A percentile compares a stretch with the other conserved stretches of the same genome.
These are phyloP conservation scores for Botrytis porri DNA, from an alignment of 2,329 filamentous ascomycete genomes.

Conservation along the genomic window DNA sequence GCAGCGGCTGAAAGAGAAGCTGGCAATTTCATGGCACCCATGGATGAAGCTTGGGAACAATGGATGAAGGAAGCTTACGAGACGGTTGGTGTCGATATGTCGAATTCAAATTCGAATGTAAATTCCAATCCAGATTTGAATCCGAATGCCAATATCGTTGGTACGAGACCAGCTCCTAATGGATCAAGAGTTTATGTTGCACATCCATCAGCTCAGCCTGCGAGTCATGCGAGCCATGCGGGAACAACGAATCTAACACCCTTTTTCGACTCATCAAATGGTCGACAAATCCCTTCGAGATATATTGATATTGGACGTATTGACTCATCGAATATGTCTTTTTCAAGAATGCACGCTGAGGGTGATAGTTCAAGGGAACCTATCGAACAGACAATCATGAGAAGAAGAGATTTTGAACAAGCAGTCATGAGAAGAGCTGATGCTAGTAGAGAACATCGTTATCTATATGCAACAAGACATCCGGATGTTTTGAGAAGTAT, in stretches of 20 bases:
- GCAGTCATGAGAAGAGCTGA: neutral
- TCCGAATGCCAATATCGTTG: conserved; percentile 36
- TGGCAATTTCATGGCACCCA: conserved; percentile 54
- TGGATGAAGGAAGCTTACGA: conserved; percentile 71
- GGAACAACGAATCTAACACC: neutral
- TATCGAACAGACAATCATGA: neutral
- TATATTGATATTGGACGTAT: neutral
- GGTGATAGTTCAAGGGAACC: neutral
- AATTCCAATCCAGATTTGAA: conserved; percentile 35
- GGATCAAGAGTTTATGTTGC: neutral
- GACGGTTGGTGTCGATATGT: conserved; percentile 52
- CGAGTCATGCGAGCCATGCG: neutral
- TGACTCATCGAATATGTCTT: neutral
- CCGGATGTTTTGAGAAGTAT: neutral
- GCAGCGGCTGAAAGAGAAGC: conserved; percentile 61
- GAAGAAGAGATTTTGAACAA: neutral
- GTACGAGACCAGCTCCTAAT: conserved; percentile 39
- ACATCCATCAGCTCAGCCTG: neutral
- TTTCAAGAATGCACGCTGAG: neutral
- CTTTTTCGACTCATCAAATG: neutral
- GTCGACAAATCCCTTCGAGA: neutral
- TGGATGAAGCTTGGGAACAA: conserved; percentile 73
- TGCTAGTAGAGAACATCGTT: neutral
- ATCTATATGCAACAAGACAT: neutral
- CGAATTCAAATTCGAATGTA: conserved; percentile 38